phyloP scores from a whole-genome alignment of 192 early-diverging fungal species.

The Entomortierella beljakovae region DNA sequence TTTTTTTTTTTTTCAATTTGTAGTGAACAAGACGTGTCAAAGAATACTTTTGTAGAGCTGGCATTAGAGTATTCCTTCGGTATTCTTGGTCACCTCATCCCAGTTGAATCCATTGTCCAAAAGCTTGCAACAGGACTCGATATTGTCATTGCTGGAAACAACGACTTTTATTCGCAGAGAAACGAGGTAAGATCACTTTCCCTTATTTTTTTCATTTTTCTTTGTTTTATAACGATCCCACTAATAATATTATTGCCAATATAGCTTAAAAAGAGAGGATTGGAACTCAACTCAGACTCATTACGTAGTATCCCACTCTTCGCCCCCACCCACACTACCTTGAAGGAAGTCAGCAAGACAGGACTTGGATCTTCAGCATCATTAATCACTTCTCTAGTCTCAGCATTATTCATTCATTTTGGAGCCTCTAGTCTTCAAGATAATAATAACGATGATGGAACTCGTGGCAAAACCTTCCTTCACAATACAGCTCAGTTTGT shows the following conservation, averaged over 20 bases:
- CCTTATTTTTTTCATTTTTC: constrained; percentile 5
- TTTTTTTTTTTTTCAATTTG: background rate
- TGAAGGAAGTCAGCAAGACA: constrained; percentile 89
- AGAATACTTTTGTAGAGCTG: constrained; percentile 78
- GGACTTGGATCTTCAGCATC: constrained; percentile 98
- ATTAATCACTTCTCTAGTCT: constrained; percentile 92
- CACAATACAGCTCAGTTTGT: constrained; percentile 92
- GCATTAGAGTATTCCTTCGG: constrained; percentile 60
- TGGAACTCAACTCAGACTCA: constrained; percentile 66
- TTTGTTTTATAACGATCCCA: background rate
- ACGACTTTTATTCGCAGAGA: constrained; percentile 99
- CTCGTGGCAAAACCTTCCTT: constrained; percentile 58
- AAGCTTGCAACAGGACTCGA: constrained; percentile 63
- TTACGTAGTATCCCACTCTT: constrained; percentile 71
- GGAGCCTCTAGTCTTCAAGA: constrained; percentile 38
- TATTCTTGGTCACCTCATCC: constrained; percentile 52
- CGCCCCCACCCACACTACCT: constrained; percentile 69
- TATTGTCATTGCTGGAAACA: constrained; percentile 89
- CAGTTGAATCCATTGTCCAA: constrained; percentile 26
- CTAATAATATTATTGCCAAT: background rate
- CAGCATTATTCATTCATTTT: constrained; percentile 83
- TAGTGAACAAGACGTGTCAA: constrained; percentile 42
- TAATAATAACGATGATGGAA: background rate
- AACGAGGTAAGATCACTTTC: constrained; percentile 61
- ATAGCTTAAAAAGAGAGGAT: constrained; percentile 63